A percentile compares a stretch with the other conserved stretches of the same genome.
Conservation (phyloP, 2,329 filamentous ascomycete genomes). For the Calonectria pseudoreteaudii region DNA sequence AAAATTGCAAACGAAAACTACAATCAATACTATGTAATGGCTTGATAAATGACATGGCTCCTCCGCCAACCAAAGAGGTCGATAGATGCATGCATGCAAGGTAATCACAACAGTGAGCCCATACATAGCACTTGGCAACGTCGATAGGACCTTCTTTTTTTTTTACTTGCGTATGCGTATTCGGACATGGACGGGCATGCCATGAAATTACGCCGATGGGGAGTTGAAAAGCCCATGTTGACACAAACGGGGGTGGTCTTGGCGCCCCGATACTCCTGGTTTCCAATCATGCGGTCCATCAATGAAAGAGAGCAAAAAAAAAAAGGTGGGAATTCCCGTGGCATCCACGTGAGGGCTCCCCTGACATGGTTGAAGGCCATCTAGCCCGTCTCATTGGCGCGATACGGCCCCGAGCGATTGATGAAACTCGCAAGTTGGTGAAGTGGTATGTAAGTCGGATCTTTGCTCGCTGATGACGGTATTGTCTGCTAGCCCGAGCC, state of each 20-base stretch:
- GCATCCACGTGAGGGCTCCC: conserved; percentile 28
- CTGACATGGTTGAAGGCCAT: conserved; percentile 35
- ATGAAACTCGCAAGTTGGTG: conserved; percentile 17
- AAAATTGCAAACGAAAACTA: not conserved
- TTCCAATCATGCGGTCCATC: conserved; percentile 5
- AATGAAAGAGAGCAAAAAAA: not conserved
- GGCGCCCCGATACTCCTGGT: conserved; percentile 12
- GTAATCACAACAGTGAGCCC: not conserved
- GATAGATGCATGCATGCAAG: not conserved
- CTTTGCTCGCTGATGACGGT: not conserved
- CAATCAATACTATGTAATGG: not conserved
- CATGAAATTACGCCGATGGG: conserved; percentile 3
- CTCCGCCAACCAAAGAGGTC: not conserved
- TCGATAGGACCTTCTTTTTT: conserved; percentile 2
- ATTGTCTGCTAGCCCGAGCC: conserved; percentile 8
- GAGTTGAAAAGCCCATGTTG: conserved; percentile 16
- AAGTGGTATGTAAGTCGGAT: conserved; percentile 6
- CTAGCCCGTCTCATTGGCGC: conserved; percentile 30
- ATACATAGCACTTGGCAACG: not conserved
- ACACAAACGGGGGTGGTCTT: conserved; percentile 8
- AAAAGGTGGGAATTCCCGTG: conserved; percentile 4
- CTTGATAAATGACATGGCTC: not conserved
- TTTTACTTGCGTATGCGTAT: conserved; percentile 17
- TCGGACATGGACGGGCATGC: not conserved
- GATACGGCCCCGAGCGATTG: conserved; percentile 31